Conservation (phyloP, 2,329 filamentous ascomycete genomes). For the Pseudocercospora cruenta region DNA sequence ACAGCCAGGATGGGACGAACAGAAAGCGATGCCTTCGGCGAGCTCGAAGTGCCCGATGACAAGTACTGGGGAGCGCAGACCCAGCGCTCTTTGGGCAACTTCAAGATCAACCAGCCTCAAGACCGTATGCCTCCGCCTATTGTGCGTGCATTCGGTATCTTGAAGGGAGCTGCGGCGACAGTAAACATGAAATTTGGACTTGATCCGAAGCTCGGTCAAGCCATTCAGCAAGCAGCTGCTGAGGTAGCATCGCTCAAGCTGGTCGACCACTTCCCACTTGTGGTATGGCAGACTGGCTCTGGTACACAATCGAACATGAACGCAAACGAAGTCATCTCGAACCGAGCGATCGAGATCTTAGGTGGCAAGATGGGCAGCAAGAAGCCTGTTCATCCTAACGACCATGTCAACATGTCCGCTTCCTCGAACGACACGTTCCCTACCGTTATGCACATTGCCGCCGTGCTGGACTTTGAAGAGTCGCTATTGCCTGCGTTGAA, state of each 20-base stretch:
- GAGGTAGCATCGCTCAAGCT: constrained; percentile 95
- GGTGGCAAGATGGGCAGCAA: constrained; percentile 93
- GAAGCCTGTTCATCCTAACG: constrained; percentile 98
- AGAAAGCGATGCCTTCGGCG: constrained; percentile 97
- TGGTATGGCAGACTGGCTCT: constrained; percentile 98
- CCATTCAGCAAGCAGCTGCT: constrained; percentile 90
- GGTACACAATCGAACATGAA: constrained; percentile 99
- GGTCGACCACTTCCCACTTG: constrained; percentile 94
- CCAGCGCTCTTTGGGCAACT: constrained; percentile 93
- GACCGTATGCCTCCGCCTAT: constrained; percentile 97
- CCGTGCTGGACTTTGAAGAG: constrained; percentile 88
- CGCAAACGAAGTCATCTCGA: constrained; percentile 99
- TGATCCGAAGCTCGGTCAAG: constrained; percentile 84
- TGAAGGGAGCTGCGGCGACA: constrained; percentile 93
- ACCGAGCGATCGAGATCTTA: constrained; percentile 96
- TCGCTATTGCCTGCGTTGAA: constrained; percentile 80
- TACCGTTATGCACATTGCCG: constrained; percentile 99
- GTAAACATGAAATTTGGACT: constrained; percentile 96
- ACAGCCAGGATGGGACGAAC: constrained; percentile 57
- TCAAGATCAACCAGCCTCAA: constrained; percentile 98
- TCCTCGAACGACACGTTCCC: constrained; percentile 99
- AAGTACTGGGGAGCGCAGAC: constrained; percentile 99
- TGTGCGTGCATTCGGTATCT: constrained; percentile 89
- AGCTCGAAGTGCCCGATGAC: constrained; percentile 87
- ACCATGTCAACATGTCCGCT: constrained; percentile 99